These are phyloP conservation scores for Cafeteria roenbergensis DNA, from an alignment of 108 stramenopile genomes.

Conservation along the genomic window DNA sequence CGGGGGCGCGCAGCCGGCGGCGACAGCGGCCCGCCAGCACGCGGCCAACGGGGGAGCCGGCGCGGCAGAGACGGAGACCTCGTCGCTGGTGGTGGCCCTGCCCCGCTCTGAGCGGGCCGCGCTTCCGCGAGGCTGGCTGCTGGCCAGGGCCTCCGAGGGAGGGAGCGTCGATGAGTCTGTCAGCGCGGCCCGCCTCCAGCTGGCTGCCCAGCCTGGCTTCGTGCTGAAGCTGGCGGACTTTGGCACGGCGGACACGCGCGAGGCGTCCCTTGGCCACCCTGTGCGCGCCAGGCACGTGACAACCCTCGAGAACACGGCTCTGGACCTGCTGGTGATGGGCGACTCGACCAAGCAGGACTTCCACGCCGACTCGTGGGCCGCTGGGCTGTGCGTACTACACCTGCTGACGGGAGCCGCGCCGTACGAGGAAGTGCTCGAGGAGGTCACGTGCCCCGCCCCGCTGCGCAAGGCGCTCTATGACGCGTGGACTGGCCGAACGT, in stretches of 20 bases:
- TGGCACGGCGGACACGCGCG: conserved; percentile 72
- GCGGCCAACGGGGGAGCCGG: no score
- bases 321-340: conserved; percentile 76
- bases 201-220: conserved; percentile 1
- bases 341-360: conserved; percentile 65
- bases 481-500: conserved; percentile 54
- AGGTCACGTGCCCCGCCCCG: conserved; percentile 57
- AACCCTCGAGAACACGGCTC: conserved; percentile 89
- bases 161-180: no score
- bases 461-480: conserved; percentile 48
- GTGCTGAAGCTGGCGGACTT: conserved; percentile 90
- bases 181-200: no score
- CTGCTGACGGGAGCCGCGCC: conserved; percentile 81
- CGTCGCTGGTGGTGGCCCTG: no score
- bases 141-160: no score
- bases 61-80: no score
- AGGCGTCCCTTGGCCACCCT: conserved; percentile 58
- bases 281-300: conserved; percentile 81
- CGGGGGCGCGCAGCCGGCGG: no score
- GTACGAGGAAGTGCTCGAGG: conserved; percentile 87
- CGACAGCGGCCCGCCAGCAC: no score
- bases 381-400: conserved; percentile 84
- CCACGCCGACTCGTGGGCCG: conserved; percentile 73
- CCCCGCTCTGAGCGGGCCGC: no score
- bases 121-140: no score